Percentiles rank a stretch among this genome's conserved stretches.
These are phyloP conservation scores for Ustilago loliicola DNA, from an alignment of 1,284 basidiomycete genomes.

Conservation along the genomic window DNA sequence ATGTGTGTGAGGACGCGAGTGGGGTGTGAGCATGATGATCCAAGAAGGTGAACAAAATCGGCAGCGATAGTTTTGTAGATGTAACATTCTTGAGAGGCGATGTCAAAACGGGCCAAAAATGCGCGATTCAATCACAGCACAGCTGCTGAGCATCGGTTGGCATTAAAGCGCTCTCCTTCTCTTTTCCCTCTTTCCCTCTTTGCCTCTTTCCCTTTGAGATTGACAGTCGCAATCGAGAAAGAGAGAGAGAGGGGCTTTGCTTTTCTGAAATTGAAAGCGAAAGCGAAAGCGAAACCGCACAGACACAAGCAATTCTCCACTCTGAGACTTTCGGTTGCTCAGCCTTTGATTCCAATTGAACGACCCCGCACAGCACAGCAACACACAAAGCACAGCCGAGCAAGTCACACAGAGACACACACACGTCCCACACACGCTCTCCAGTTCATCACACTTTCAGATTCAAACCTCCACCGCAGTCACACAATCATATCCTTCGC, in stretches of 20 bases:
- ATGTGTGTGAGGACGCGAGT: too few species aligned
- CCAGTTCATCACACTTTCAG: constrained; percentile 1
- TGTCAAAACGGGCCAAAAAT: too few species aligned
- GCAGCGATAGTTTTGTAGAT: not conserved
- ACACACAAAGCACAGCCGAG: not conserved
- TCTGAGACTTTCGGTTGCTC: too few species aligned
- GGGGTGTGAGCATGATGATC: too few species aligned
- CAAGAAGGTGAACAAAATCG: not conserved
- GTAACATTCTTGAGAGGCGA: too few species aligned
- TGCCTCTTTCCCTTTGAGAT: too few species aligned
- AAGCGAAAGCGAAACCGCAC: too few species aligned
- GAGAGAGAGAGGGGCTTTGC: not conserved
- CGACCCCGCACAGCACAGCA: not conserved
- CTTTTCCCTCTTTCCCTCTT: too few species aligned
- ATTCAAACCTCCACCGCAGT: not conserved
- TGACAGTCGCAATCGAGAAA: not conserved
- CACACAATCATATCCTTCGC: not conserved
- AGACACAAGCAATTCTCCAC: too few species aligned
- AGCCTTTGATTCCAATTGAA: not conserved
- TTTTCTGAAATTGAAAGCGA: too few species aligned
- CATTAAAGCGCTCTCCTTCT: not conserved
- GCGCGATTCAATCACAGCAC: constrained; percentile 14
- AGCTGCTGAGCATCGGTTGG: too few species aligned
- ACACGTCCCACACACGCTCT: not conserved
- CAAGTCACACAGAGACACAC: not conserved